Conservation (phyloP, 2,329 filamentous ascomycete species). For the Verruconis gallopava region DNA sequence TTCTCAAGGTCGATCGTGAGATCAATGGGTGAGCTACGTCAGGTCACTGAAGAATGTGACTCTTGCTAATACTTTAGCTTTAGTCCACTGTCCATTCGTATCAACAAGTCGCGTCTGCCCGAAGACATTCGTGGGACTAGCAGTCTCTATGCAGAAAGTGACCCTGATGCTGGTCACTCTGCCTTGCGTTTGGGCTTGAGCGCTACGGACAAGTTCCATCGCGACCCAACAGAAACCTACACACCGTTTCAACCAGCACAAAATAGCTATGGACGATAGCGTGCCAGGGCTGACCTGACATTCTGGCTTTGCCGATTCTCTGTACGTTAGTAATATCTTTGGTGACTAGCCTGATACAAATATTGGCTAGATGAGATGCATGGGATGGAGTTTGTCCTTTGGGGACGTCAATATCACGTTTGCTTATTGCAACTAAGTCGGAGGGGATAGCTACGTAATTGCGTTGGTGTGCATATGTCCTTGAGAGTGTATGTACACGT, state of each 20-base stretch:
- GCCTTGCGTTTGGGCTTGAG: conserved; percentile 7
- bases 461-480: no score
- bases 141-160: conserved; percentile 5
- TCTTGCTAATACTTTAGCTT: background rate
- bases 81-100: conserved; percentile 3
- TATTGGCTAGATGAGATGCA: no score
- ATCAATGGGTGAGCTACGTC: conserved; percentile 52
- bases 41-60: background rate
- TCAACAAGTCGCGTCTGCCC: background rate
- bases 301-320: no score
- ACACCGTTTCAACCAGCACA: background rate
- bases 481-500: no score
- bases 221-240: conserved; percentile 2
- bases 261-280: no score
- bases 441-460: no score
- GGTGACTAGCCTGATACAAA: no score
- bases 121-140: conserved; percentile 2
- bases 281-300: no score
- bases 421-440: no score
- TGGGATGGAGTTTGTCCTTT: no score
- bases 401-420: no score
- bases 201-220: conserved; percentile 7
- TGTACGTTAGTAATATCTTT: no score
- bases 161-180: background rate
- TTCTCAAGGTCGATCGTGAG: conserved; percentile 69